Base-by-base conservation (phyloP, 2,329 filamentous ascomycete species). In the Orbilia blumenaviensis region DNA sequence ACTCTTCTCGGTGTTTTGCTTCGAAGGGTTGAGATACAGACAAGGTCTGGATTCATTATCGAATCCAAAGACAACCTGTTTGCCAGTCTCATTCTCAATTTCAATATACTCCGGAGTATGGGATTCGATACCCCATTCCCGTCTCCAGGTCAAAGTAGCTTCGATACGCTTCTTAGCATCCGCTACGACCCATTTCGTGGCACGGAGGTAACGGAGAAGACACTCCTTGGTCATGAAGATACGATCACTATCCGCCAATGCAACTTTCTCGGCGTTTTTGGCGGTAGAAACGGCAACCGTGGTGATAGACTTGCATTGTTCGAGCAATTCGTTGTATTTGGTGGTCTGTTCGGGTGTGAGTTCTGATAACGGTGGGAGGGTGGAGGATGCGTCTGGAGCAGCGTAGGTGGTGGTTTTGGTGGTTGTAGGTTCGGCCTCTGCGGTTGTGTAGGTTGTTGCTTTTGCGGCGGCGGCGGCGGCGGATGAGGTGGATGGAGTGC, bases 211-310 rank as follows among this genome's bases (percentile, higher is more conserved):
- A 79, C 95, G 91, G 42, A 97, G 87, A 14, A 99, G 87, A 82
- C 94, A 98, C 82, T 99, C 95, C 78, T 90, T 89, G 10, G 94
- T 97, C 79, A 99, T 87, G 89, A 93, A 99, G 84, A 95, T 89
- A 81, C 89, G 91, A 84, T 99, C 95, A 60, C 86, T 84, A 72
- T 96, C 93, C 60, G 89, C 89, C 72, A 98, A 84, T 1, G 92
- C 89, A 1, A 88, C 86, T 77, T 85, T 85, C 8, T 86, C 83
- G 9, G 87, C 84, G 66, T 85, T 85, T 77, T 88, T 90, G 64
- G 88, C 87, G 5, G 86, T 86, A 18, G 89, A 42, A 88, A 88
- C 34, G 89, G 89, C 25, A 96, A 84, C 8, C 89, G 88, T 10
- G 87, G 88, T 91, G 93, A 96, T 80, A 85, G 84, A 78, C 88